phyloP scores from a whole-genome alignment of 2,329 filamentous ascomycete species.

The Phoma herbarum region DNA sequence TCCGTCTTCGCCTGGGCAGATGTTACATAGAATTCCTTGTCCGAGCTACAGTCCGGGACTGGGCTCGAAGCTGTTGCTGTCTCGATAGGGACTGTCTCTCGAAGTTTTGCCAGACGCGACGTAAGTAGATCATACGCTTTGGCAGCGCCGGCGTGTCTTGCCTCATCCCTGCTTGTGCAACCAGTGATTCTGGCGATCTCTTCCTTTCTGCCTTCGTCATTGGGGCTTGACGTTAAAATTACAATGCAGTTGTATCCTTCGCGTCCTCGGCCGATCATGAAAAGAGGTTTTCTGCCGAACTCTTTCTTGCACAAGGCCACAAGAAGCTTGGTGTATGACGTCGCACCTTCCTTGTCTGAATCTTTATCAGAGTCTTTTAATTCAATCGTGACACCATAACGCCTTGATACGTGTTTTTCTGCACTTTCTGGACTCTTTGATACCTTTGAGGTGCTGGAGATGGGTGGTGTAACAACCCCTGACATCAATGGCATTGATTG shows the following conservation, averaged over 20 bases:
- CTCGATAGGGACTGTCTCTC: neutral
- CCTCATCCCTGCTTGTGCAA: conserved; percentile 7
- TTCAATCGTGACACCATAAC: neutral
- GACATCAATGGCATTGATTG: neutral
- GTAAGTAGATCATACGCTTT: conserved; percentile 8
- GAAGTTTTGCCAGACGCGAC: neutral
- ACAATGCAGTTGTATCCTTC: conserved; percentile 14
- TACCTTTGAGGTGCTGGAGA: neutral
- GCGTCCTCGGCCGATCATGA: conserved; percentile 10
- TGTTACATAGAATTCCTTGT: neutral
- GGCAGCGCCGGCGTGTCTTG: conserved; percentile 3
- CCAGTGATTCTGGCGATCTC: conserved; percentile 4
- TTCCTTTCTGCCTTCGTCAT: neutral
- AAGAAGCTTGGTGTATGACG: conserved; percentile 8
- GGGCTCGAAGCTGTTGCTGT: too few relatives aligned
- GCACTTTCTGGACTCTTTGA: neutral
- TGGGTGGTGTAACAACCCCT: neutral
- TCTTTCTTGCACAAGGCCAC: conserved; percentile 6
- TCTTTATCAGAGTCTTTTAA: neutral
- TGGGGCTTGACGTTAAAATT: neutral
- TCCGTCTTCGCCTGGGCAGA: neutral
- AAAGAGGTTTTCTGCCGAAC: conserved; percentile 6
- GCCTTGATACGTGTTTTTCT: neutral
- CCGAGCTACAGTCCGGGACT: neutral
- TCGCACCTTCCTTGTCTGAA: neutral